A percentile compares a stretch with the other conserved stretches of the same genome.
These are phyloP conservation scores for Salix dunnii DNA, from an alignment of 345 rosid genomes.

Conservation along the genomic window DNA sequence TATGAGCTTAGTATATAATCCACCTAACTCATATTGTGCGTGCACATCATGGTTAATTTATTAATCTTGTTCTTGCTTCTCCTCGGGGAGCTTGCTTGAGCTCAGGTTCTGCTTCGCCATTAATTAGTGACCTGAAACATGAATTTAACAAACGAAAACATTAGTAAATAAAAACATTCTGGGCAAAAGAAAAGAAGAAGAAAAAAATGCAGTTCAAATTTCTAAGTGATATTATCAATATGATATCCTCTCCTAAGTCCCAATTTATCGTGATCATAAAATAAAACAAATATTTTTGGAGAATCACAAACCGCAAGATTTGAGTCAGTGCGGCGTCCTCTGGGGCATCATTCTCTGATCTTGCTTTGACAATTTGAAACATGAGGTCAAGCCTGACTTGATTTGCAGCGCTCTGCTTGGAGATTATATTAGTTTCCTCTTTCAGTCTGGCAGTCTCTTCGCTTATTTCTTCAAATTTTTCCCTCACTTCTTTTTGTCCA, in stretches of 20 bases:
- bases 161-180: neutral
- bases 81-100: neutral
- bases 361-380: neutral
- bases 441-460: neutral
- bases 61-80: neutral
- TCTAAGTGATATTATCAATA: neutral
- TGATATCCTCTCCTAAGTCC: too few species aligned
- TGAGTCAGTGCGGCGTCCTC: neutral
- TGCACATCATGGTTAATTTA: too few species aligned
- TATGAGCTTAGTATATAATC: too few species aligned
- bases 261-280: neutral
- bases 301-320: neutral
- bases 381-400: neutral
- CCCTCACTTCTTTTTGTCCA: neutral
- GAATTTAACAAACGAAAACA: neutral
- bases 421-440: neutral
- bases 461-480: neutral
- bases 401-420: neutral
- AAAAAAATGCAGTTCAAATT: neutral
- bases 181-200: neutral
- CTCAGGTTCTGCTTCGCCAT: neutral
- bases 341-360: neutral
- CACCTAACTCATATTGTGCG: too few species aligned
- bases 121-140: neutral
- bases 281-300: neutral